Percentiles rank a stretch among this genome's conserved stretches.
Evolutionary conservation across 2,329 filamentous ascomycete genomes (phyloP).

Genomic region (Thelonectria blattea): DNA sequence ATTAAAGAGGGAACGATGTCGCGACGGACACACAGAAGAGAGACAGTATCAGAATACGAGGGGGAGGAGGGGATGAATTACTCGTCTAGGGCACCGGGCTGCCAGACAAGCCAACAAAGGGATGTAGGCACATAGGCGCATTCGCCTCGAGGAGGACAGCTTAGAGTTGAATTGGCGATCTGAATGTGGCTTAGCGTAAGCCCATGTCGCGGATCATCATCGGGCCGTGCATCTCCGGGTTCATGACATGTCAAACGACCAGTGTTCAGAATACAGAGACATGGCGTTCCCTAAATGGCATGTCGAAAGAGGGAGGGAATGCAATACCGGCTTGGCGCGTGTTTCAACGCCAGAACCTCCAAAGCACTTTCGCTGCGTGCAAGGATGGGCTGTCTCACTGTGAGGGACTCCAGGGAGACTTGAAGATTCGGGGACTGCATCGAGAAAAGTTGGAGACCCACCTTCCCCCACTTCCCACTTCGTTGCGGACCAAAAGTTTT

Average conservation of each 20-base stretch:
- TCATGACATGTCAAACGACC: neutral
- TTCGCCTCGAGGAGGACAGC: constrained; percentile 31
- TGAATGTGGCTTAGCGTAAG: constrained; percentile 28
- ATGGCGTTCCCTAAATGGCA: neutral
- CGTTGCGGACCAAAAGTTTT: neutral
- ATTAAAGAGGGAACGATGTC: constrained; percentile 19
- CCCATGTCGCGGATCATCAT: constrained; percentile 19
- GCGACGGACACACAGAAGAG: constrained; percentile 27
- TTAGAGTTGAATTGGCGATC: constrained; percentile 34
- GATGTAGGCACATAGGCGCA: constrained; percentile 25
- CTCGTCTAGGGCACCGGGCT: constrained; percentile 27
- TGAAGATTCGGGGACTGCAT: neutral
- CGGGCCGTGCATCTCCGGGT: constrained; percentile 5
- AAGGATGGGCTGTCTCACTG: constrained; percentile 11
- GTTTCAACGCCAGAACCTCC: neutral
- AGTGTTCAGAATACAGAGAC: constrained; percentile 2
- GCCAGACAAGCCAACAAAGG: constrained; percentile 29
- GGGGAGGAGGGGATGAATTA: constrained; percentile 26
- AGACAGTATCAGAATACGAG: constrained; percentile 34
- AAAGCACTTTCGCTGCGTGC: constrained; percentile 2
- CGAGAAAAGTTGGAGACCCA: constrained; percentile 2
- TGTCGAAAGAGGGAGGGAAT: neutral
- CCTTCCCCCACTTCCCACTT: constrained; percentile 7
- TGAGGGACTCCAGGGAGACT: neutral
- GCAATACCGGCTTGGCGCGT: neutral